Percentiles rank a stretch among this genome's conserved stretches.
These are phyloP conservation scores for Colletotrichum sp. DNA, from an alignment of 2,329 filamentous ascomycete genomes.

Conservation along the genomic window DNA sequence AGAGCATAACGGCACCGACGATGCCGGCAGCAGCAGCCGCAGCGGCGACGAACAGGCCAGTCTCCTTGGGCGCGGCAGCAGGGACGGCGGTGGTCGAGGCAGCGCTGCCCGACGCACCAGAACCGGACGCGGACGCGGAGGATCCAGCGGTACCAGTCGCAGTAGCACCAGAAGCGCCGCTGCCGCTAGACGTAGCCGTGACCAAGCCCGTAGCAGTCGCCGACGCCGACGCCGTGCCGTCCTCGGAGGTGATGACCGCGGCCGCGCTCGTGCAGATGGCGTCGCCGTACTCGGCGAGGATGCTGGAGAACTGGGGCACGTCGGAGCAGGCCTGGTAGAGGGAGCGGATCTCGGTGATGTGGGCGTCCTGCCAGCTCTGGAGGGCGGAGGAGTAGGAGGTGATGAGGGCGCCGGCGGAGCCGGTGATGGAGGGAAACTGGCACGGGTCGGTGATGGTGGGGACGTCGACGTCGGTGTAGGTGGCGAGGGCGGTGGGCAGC, in stretches of 20 bases:
- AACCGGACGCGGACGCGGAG: neutral
- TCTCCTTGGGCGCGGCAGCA: slow-evolving; percentile 11
- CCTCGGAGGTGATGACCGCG: neutral
- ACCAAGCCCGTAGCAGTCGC: neutral
- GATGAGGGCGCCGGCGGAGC: slow-evolving; percentile 27
- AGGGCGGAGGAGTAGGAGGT: slow-evolving; percentile 26
- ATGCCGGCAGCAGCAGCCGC: slow-evolving; percentile 5
- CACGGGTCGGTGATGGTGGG: slow-evolving; percentile 24
- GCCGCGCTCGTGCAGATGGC: slow-evolving; percentile 1
- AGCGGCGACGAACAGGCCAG: slow-evolving; percentile 6
- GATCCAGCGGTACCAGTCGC: neutral
- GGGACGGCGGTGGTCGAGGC: neutral
- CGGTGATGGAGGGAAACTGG: slow-evolving; percentile 30
- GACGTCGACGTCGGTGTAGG: slow-evolving; percentile 24
- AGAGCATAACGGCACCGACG: slow-evolving; percentile 9
- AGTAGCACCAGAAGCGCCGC: neutral
- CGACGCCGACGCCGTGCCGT: neutral
- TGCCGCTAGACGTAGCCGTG: neutral
- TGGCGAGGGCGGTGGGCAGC: slow-evolving; percentile 22
- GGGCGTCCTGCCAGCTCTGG: slow-evolving; percentile 27
- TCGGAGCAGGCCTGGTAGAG: slow-evolving; percentile 29
- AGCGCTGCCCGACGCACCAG: neutral
- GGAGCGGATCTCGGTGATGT: slow-evolving; percentile 22
- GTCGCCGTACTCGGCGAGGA: neutral
- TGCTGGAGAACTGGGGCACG: slow-evolving; percentile 21